These are phyloP conservation scores for Aspergillus ochraceoroseus DNA, from an alignment of 2,329 filamentous ascomycete genomes.

Conservation along the genomic window DNA sequence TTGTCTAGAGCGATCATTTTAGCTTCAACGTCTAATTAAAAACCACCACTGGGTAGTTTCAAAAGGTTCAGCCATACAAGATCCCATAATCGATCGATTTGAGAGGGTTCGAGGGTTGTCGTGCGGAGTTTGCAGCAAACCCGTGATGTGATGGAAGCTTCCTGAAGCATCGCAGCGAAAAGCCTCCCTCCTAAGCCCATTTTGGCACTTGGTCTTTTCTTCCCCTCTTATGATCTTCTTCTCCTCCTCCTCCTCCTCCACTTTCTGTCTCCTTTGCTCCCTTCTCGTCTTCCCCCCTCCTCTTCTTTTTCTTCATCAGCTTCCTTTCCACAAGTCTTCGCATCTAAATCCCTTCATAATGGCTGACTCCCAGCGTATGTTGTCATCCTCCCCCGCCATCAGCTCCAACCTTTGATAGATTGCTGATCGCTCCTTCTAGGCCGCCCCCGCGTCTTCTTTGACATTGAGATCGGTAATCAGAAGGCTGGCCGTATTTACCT, in stretches of 20 bases:
- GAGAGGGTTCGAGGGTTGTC: neutral
- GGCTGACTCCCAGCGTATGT: conserved; percentile 38
- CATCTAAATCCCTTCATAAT: conserved; percentile 22
- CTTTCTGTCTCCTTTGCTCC: conserved; percentile 7
- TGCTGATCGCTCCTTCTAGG: conserved; percentile 40
- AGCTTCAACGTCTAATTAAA: conserved; percentile 10
- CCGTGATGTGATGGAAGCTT: conserved; percentile 38
- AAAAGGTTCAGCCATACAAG: neutral
- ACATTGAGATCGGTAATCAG: conserved; percentile 74
- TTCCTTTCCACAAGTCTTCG: conserved; percentile 10
- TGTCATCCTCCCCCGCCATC: conserved; percentile 16
- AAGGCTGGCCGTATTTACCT: conserved; percentile 75
- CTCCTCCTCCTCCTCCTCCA: neutral
- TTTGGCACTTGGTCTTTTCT: conserved; percentile 9
- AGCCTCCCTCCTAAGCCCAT: conserved; percentile 12
- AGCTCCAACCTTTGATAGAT: conserved; percentile 9
- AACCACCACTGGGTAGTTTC: conserved; percentile 8
- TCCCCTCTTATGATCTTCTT: conserved; percentile 7
- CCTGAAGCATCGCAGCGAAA: conserved; percentile 32
- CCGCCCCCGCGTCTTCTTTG: conserved; percentile 84
- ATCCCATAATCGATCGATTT: no score
- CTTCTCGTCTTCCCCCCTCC: conserved; percentile 13
- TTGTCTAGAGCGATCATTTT: conserved; percentile 9
- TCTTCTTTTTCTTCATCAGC: conserved; percentile 9
- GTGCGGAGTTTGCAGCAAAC: conserved; percentile 2